Percentiles rank a stretch among this genome's conserved stretches.
Conservation (phyloP, 352 stramenopile genomes). For the Peronospora belbahrii region DNA sequence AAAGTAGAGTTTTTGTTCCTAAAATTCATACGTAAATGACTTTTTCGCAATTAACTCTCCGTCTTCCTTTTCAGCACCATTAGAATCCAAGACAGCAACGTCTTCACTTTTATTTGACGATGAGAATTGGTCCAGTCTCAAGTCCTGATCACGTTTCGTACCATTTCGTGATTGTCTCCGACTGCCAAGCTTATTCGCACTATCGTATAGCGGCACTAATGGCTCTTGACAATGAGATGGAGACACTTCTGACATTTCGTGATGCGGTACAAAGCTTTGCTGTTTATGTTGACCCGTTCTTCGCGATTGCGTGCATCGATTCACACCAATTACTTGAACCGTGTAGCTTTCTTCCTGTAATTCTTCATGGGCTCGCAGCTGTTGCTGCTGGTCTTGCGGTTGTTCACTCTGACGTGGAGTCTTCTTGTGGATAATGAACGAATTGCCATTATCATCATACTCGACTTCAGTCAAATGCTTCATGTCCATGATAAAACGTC, state of each 20-base stretch:
- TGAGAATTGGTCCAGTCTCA: constrained; percentile 23
- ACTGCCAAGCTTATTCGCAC: constrained; percentile 15
- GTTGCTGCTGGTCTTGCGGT: constrained; percentile 1
- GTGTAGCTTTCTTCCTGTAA: constrained; percentile 21
- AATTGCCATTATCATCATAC: constrained; percentile 47
- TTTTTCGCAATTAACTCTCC: constrained; percentile 28
- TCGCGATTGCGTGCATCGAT: neutral
- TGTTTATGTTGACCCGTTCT: constrained; percentile 12
- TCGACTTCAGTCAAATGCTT: constrained; percentile 56
- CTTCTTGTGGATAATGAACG: constrained; percentile 22
- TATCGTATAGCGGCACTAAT: constrained; percentile 8
- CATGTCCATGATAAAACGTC: constrained; percentile 71
- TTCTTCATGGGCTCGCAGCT: neutral
- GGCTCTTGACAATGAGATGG: constrained; percentile 1
- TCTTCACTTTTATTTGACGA: constrained; percentile 30
- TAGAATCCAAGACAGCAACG: constrained; percentile 26
- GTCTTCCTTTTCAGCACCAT: constrained; percentile 19
- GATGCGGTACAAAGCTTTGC: constrained; percentile 7
- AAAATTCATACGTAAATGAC: constrained; percentile 45
- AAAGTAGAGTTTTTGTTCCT: neutral
- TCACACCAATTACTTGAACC: constrained; percentile 13
- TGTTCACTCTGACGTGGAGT: constrained; percentile 1
- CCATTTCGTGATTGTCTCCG: constrained; percentile 9
- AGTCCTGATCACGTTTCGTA: constrained; percentile 10
- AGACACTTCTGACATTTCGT: too few relatives aligned